Base-by-base conservation (phyloP, 139 green algal species). In the Tetratostichococcus sp. region DNA sequence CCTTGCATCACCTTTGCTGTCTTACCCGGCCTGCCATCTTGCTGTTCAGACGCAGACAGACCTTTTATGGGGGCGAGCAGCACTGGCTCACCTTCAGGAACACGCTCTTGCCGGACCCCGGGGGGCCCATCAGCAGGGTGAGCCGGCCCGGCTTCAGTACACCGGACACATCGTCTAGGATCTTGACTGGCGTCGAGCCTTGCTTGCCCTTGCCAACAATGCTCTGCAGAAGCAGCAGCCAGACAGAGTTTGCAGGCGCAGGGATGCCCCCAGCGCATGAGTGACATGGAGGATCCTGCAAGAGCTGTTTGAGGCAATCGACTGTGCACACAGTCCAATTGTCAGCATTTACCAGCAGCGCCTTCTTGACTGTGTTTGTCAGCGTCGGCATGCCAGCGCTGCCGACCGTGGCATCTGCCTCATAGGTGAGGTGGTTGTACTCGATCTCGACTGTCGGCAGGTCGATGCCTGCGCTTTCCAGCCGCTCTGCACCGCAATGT, bases 91-190 rank as follows among this genome's bases (percentile, higher is more conserved):
- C 39, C 26, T 87, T 80, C 73, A 94, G 77, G n/a, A 94, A 82
- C 0, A 82, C 84, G 31, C 78, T 84, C 77, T 93, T 93, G 35
- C 89, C 89, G 25, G 80, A 77, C 8, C 84, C 80, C 42, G 88
- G 89, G 25, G 88, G 89, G 0, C 88, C 89, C 58, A 94, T 80
- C 70, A 94, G 80, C 68, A 94, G 77, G 0, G 85, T 91, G 30
- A 85, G 71, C 5, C 77, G 71, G 1, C 86, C 80, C 80, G 84
- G 80, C n/a, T 70, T 75, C 1, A 88, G 78, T 28, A 86, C 78
- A 8, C 84, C 84, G 4, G 80, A 80, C 21, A 86, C 76, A 33
- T 75, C 50, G 28, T 85, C 76, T 43, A 89, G 72, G 23, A 86
- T 77, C 22, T 39, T 43, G 35, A 84, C 32, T 26, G 75, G 70